Percentiles rank a stretch among this genome's conserved stretches.
Conservation (phyloP, 2,329 filamentous ascomycete species). For the Bimuria novae-zelandiae region DNA sequence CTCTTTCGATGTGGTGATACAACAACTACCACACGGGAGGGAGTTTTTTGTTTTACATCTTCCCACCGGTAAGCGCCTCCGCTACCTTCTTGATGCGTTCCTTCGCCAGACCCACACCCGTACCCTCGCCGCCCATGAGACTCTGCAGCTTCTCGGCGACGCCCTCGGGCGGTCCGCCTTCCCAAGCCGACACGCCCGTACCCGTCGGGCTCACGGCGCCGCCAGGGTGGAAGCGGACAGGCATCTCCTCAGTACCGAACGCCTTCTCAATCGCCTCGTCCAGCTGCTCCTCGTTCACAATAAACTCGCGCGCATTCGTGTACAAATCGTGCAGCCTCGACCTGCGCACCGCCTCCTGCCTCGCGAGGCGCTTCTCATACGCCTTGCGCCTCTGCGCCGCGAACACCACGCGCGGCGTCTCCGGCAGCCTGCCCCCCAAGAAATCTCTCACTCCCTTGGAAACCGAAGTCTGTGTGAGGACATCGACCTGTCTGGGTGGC, state of each 20-base stretch:
- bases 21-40: too few species aligned
- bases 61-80: constrained; percentile 70
- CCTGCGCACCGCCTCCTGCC: constrained; percentile 64
- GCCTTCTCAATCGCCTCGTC: constrained; percentile 71
- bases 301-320: constrained; percentile 84
- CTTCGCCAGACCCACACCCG: constrained; percentile 53
- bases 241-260: constrained; percentile 67
- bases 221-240: constrained; percentile 45
- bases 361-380: constrained; percentile 50
- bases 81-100: constrained; percentile 67
- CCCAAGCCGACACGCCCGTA: constrained; percentile 38
- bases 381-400: constrained; percentile 35
- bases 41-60: constrained; percentile 43
- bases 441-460: constrained; percentile 40
- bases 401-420: constrained; percentile 27
- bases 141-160: constrained; percentile 40
- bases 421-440: constrained; percentile 38
- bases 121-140: constrained; percentile 42
- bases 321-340: constrained; percentile 85
- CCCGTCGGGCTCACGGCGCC: constrained; percentile 24
- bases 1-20: constrained; percentile 1
- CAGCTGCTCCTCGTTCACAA: constrained; percentile 79
- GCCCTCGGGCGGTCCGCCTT: constrained; percentile 36
- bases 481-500: constrained; percentile 69
- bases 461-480: constrained; percentile 37